These are phyloP conservation scores for Acer saccharum DNA, from an alignment of 345 rosid species.

Conservation along the genomic window DNA sequence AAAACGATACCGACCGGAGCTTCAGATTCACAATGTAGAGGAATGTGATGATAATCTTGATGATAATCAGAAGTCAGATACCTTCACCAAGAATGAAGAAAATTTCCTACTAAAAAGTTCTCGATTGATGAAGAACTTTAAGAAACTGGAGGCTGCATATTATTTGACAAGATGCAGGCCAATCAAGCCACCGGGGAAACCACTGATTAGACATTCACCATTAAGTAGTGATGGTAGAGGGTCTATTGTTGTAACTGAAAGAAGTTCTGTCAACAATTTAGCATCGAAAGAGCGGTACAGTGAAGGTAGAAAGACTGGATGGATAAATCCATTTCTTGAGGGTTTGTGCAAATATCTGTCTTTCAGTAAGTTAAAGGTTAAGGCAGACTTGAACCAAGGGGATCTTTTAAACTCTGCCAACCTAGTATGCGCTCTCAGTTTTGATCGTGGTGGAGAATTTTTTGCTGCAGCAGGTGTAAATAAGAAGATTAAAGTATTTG, in stretches of 20 bases:
- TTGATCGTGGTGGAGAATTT: constrained; percentile 90
- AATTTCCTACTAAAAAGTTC: constrained; percentile 62
- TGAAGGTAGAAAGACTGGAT: constrained; percentile 58
- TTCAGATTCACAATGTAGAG: constrained; percentile 38
- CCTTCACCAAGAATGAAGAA: constrained; percentile 48
- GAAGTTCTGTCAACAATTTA: constrained; percentile 69
- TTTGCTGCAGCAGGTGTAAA: constrained; percentile 97
- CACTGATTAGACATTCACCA: constrained; percentile 51
- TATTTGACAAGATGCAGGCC: constrained; percentile 75
- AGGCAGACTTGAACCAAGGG: constrained; percentile 91
- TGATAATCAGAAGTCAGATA: constrained; percentile 39
- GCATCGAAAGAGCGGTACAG: constrained; percentile 45
- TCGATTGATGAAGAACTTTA: constrained; percentile 82
- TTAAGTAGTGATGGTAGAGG: constrained; percentile 77
- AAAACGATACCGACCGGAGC: constrained; percentile 62
- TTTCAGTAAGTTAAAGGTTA: constrained; percentile 78
- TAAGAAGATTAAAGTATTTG: constrained; percentile 94
- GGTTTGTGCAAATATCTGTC: constrained; percentile 91
- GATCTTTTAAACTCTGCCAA: constrained; percentile 86
- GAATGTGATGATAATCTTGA: constrained; percentile 51
- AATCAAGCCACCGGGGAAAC: constrained; percentile 50
- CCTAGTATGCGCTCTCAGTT: constrained; percentile 83
- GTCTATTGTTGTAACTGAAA: constrained; percentile 70
- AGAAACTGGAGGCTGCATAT: constrained; percentile 87
- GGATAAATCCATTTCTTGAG: constrained; percentile 96